Base-by-base conservation (phyloP, 2,329 filamentous ascomycete species). In the Monosporascus sp. region DNA sequence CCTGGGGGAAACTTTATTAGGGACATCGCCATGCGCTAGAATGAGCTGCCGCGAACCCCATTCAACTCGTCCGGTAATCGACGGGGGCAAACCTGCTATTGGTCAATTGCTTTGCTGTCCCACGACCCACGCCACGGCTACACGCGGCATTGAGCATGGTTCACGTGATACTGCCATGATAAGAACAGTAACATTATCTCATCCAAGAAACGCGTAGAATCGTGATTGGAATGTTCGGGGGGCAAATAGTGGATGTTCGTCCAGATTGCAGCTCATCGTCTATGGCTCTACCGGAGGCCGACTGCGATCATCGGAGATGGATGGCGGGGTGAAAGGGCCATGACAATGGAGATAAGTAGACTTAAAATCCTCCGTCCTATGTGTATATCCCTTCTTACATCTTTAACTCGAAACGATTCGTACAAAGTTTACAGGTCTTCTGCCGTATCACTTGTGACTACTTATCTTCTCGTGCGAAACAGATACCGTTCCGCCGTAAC, bases 241-340 rank as follows among this genome's bases (percentile, higher is more conserved):
- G 52, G 50, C 43, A 41, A 31, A 28, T 49, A 46, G 41, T 44
- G 41, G 41, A 44, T 44, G 41, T 26, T 20, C 20, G n/a, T 22
- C 8, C 51, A 50, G 44, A 52, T 55, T 48, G 52, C 53, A 46
- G 49, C 50, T 48, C 41, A 31, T 37, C 26, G 35, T 37, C 48
- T 47, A 50, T 38, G 50, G 43, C 24, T 48, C 40, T 48, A 50
- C 49, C 53, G 50, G 61, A 58, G 49, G 28, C 49, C 48, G 37
- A 49, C 48, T 64, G 64, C 62, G 62, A 65, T 62, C 50, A 28
- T 58, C 62, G 64, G 63, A 62, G 64, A 59, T 65, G 31, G 5
- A 35, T 35, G 11, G 31, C 11, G 31, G 31, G 31, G 60, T 60
- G 55, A 48, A 37, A 49, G 44, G 43, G 37, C 48, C 48, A 37